Conservation (phyloP, 306 rosid genomes). For the Prunus campanulata region DNA sequence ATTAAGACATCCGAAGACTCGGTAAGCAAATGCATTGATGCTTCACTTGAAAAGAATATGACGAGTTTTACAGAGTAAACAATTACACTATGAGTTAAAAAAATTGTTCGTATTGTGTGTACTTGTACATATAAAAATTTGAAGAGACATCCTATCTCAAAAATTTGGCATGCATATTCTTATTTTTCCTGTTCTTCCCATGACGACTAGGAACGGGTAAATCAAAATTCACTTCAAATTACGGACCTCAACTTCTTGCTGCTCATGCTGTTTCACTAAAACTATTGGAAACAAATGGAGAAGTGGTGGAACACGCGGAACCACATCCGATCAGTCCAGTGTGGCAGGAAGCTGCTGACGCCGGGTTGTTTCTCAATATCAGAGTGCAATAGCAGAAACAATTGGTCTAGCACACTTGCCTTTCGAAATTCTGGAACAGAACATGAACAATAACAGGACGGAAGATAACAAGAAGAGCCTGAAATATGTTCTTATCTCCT, state of each 20-base stretch:
- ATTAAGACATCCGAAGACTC: too few relatives aligned
- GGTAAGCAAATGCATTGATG: not conserved
- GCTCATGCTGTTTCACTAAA: not conserved
- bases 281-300: not conserved
- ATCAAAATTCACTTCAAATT: not conserved
- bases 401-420: constrained; percentile 70
- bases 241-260: not conserved
- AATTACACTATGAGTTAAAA: constrained; percentile 25
- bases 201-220: not conserved
- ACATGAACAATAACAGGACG: constrained; percentile 83
- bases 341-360: not conserved
- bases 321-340: not conserved
- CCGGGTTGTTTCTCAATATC: constrained; percentile 16
- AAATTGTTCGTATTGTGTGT: constrained; percentile 2
- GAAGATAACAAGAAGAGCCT: constrained; percentile 93
- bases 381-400: constrained; percentile 66
- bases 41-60: constrained; percentile 6
- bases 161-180: constrained; percentile 23
- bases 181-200: not conserved
- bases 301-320: not conserved
- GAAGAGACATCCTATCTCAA: constrained; percentile 25
- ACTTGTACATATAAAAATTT: constrained; percentile 22
- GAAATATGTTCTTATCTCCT: constrained; percentile 95
- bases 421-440: constrained; percentile 96
- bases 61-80: constrained; percentile 23